Evolutionary conservation across 2,329 filamentous ascomycete genomes (phyloP), one percentile per base, ranked within the genome.

Genomic region (Trichoderma koningiopsis): DNA sequence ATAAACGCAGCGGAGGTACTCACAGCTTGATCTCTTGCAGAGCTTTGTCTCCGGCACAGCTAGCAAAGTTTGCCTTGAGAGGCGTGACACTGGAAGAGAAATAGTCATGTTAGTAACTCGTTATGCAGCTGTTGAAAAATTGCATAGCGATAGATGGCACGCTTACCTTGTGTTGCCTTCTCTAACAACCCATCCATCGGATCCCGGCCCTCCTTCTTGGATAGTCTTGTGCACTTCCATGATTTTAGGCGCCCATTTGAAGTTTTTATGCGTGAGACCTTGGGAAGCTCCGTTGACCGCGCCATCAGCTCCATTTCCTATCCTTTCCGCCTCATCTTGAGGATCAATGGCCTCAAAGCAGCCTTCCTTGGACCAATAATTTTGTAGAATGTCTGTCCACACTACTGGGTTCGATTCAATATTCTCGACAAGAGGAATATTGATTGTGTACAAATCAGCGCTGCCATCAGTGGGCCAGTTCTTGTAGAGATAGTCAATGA

Each of bases 191-290:
- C 95, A 97, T 6, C 95, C 96, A 80, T 99, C 96, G 77, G 93
- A 96, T 4, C 94, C 94, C 4, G 92, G 92, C 37, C 85, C 83
- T 49, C 91, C 89, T 72, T 91, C 87, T 74, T 94, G 89, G n/a
- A 97, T 94, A 73, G 92, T 94, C 77, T 91, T 88, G 79, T 93
- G 93, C 2, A 98, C 93, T 79, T 97, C 94, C 40, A 88, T 85
- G 80, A 98, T 96, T 72, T 88, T 88, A 2, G 95, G 96, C 59
- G 92, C 89, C 96, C 96, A 98, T 81, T 95, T 96, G 84, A 97
- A 98, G 80, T 96, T 92, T 78, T 92, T 93, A 79, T 97, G 93
- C 68, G 84, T 86, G 77, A 93, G 90, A 35, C 85, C 82, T 52
- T 81, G 75, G 52, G 69, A 76, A 4, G 68, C 68, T 49, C 71